Conservation (phyloP, 2,329 filamentous ascomycete species). For the Apiospora saccharicola region DNA sequence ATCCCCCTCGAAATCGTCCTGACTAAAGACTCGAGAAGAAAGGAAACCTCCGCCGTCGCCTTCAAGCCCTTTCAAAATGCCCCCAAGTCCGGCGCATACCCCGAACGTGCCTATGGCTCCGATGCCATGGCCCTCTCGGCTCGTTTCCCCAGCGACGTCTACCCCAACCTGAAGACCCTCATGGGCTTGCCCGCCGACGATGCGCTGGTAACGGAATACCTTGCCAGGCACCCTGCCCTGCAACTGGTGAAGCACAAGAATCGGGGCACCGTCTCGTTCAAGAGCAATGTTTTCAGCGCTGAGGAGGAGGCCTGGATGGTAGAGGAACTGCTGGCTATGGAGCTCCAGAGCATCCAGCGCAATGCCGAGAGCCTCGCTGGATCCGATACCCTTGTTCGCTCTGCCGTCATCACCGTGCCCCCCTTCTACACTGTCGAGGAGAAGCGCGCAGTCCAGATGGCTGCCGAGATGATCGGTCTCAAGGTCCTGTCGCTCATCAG, state of each 20-base stretch:
- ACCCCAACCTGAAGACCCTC: constrained; percentile 90
- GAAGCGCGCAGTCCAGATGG: constrained; percentile 83
- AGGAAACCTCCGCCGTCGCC: constrained; percentile 88
- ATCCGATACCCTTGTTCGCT: constrained; percentile 74
- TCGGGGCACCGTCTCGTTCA: constrained; percentile 80
- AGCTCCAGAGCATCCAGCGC: constrained; percentile 87
- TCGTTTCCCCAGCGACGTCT: constrained; percentile 91
- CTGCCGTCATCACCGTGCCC: constrained; percentile 88
- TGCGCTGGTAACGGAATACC: constrained; percentile 73
- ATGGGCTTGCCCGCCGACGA: constrained; percentile 75
- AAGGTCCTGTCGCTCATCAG: constrained; percentile 85
- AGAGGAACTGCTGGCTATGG: constrained; percentile 95
- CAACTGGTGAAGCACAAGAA: constrained; percentile 66
- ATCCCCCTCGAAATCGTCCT: constrained; percentile 97
- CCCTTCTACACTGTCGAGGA: constrained; percentile 91
- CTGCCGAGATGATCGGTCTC: constrained; percentile 86
- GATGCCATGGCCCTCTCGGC: constrained; percentile 88
- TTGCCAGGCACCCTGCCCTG: constrained; percentile 78
- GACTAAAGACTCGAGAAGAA: constrained; percentile 96
- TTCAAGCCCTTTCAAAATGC: constrained; percentile 85
- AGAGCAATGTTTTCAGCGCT: constrained; percentile 71
- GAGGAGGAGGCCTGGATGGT: constrained; percentile 76
- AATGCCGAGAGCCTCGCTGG: constrained; percentile 88
- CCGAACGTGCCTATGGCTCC: constrained; percentile 89
- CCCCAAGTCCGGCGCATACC: constrained; percentile 71